These are phyloP conservation scores for Drechslera avenae DNA, from an alignment of 2,329 filamentous ascomycete species.

Conservation along the genomic window DNA sequence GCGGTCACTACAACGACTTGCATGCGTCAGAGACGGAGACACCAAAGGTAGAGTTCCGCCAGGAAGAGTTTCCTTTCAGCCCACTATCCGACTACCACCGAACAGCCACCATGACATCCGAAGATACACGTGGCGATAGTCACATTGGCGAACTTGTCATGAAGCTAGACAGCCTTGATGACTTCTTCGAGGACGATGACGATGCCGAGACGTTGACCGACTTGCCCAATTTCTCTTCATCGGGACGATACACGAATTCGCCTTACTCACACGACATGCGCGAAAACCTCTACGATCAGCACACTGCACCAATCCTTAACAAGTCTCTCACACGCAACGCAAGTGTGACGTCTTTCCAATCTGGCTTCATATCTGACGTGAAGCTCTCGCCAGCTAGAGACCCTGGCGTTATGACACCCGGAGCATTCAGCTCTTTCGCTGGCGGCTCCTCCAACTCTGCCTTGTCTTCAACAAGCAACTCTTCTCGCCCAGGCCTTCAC, in stretches of 20 bases:
- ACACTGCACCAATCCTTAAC: conserved; percentile 86
- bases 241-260: conserved; percentile 36
- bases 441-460: conserved; percentile 27
- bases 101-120: conserved; percentile 90
- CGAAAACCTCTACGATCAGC: conserved; percentile 88
- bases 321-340: conserved; percentile 76
- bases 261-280: conserved; percentile 49
- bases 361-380: conserved; percentile 75
- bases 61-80: conserved; percentile 83
- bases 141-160: conserved; percentile 81
- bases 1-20: conserved; percentile 59
- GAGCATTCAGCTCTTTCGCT: conserved; percentile 55
- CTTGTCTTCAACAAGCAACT: conserved; percentile 23
- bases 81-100: conserved; percentile 72
- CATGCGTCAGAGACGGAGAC: conserved; percentile 68
- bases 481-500: conserved; percentile 70
- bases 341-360: conserved; percentile 78
- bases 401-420: conserved; percentile 61
- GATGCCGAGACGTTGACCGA: conserved; percentile 44
- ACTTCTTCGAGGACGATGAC: conserved; percentile 59
- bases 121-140: conserved; percentile 73
- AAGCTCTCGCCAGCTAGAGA: conserved; percentile 63
- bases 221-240: conserved; percentile 40
- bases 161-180: conserved; percentile 60
- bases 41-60: conserved; percentile 89